Percentiles rank a stretch among this genome's conserved stretches.
Evolutionary conservation across 2,329 filamentous ascomycete species (phyloP).

Genomic region (Arthrobotrys musiformis): DNA sequence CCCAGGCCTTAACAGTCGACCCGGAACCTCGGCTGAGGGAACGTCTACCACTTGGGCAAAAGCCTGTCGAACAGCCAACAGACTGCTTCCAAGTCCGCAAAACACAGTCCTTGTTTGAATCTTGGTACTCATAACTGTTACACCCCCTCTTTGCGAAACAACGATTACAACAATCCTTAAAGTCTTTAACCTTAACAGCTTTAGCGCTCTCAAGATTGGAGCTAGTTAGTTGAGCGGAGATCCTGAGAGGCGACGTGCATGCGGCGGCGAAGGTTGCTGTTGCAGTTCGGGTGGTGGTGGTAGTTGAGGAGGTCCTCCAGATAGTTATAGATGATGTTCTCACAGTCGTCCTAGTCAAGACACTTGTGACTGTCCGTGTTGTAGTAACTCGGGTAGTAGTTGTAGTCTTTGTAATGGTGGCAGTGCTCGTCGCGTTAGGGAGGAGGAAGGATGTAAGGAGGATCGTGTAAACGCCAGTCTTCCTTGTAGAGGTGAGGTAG

Average conservation of each 20-base stretch:
- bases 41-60: conserved; percentile 7
- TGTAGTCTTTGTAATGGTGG: neutral
- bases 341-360: neutral
- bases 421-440: neutral
- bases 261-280: conserved; percentile 2
- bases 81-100: neutral
- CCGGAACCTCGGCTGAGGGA: neutral
- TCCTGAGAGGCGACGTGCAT: neutral
- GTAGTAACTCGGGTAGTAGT: neutral
- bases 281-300: neutral
- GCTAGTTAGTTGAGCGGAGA: neutral
- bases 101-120: neutral
- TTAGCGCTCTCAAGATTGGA: neutral
- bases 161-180: conserved; percentile 19
- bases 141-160: conserved; percentile 16
- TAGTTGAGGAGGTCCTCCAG: conserved; percentile 3
- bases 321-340: neutral
- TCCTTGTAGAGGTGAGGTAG: conserved; percentile 9
- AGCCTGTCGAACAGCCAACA: neutral
- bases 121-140: conserved; percentile 12
- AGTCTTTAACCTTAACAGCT: neutral
- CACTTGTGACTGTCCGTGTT: neutral
- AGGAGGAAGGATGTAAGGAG: conserved; percentile 7
- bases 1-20: neutral
- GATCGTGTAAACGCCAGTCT: conserved; percentile 29